Evolutionary conservation across 2,329 filamentous ascomycete genomes (phyloP).

Genomic region (Cladophialophora immunda): DNA sequence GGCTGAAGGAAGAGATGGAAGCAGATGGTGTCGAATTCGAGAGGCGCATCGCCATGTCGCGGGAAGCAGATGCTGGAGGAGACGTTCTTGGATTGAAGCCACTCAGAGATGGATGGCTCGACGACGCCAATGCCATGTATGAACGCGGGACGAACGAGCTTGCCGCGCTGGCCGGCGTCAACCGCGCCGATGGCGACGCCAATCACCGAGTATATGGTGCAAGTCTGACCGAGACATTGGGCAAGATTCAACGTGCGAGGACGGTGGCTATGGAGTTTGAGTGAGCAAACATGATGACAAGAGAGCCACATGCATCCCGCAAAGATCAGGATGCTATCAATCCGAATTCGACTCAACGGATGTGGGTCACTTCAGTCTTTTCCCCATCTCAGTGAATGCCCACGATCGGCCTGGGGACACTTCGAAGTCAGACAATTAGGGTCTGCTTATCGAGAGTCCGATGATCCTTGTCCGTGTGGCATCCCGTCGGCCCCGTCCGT

Average conservation of each 20-base stretch:
- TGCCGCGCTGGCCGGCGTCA: conserved; percentile 51
- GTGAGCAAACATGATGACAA: conserved; percentile 40
- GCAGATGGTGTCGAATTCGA: conserved; percentile 56
- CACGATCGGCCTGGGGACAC: neutral
- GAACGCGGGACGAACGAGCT: conserved; percentile 49
- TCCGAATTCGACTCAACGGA: neutral
- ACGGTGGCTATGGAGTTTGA: conserved; percentile 58
- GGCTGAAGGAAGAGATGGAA: conserved; percentile 47
- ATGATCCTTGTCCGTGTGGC: neutral
- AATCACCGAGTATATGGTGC: conserved; percentile 40
- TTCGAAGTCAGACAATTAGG: neutral
- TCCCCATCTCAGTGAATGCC: neutral
- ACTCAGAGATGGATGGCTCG: conserved; percentile 43
- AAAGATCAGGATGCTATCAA: neutral
- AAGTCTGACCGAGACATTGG: conserved; percentile 55
- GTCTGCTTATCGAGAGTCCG: neutral
- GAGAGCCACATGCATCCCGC: neutral
- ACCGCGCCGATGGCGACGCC: conserved; percentile 31
- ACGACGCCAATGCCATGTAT: conserved; percentile 54
- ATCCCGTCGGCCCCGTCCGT: neutral
- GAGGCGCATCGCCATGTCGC: conserved; percentile 3
- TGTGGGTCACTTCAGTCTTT: neutral
- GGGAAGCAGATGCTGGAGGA: conserved; percentile 3
- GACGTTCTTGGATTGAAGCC: conserved; percentile 35
- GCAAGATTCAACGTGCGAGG: conserved; percentile 56